These are phyloP conservation scores for Mortierella alpina DNA, from an alignment of 192 early-diverging fungal genomes.

Conservation along the genomic window DNA sequence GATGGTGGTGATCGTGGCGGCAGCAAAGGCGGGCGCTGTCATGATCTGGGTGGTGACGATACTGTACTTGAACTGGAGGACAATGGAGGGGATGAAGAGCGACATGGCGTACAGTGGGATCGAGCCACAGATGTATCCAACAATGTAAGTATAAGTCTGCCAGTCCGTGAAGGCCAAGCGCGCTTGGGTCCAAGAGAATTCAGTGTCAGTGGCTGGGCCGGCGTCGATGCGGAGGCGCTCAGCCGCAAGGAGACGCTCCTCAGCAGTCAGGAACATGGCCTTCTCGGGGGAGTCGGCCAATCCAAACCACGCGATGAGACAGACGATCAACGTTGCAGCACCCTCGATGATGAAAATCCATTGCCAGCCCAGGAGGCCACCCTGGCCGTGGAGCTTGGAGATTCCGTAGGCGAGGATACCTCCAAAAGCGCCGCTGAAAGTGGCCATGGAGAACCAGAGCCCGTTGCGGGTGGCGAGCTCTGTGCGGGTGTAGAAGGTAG, in stretches of 20 bases:
- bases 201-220: constrained; percentile 53
- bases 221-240: constrained; percentile 57
- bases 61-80: constrained; percentile 53
- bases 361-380: constrained; percentile 63
- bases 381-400: constrained; percentile 57
- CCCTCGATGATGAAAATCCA: constrained; percentile 78
- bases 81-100: constrained; percentile 77
- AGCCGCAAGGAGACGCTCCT: constrained; percentile 53
- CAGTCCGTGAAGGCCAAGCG: constrained; percentile 57
- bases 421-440: constrained; percentile 66
- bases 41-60: constrained; percentile 43
- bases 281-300: constrained; percentile 61
- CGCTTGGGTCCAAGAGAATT: constrained; percentile 62
- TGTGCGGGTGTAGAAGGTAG: constrained; percentile 59
- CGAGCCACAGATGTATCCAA: constrained; percentile 69
- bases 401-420: constrained; percentile 72
- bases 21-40: constrained; percentile 60
- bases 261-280: constrained; percentile 52
- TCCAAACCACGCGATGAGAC: constrained; percentile 40
- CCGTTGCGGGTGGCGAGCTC: constrained; percentile 64
- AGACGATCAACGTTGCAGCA: constrained; percentile 51
- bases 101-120: constrained; percentile 69
- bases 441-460: constrained; percentile 58
- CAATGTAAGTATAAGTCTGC: constrained; percentile 58
- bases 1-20: constrained; percentile 41